These are phyloP conservation scores for Hemisphaericaspora nanyangensis DNA, from an alignment of 805 yeast genomes.

Conservation along the genomic window DNA sequence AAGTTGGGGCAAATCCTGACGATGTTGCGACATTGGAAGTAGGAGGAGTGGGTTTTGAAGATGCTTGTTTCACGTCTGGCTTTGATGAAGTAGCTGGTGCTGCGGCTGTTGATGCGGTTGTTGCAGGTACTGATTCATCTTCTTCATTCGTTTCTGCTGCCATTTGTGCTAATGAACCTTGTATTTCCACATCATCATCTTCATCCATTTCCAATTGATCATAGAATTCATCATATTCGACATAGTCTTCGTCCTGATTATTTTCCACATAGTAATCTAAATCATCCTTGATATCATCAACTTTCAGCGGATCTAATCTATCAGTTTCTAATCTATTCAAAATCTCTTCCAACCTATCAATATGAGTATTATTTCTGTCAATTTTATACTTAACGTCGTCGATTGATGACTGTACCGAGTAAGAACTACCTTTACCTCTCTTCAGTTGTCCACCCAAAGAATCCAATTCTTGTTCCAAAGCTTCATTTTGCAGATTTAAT, in stretches of 20 bases:
- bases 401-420: conserved; percentile 45
- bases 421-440: conserved; percentile 47
- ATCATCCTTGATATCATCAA: conserved; percentile 80
- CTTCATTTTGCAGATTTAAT: conserved; percentile 75
- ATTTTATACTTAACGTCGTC: conserved; percentile 59
- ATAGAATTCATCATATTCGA: conserved; percentile 90
- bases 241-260: conserved; percentile 87
- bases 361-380: conserved; percentile 78
- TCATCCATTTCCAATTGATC: conserved; percentile 77
- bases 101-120: conserved; percentile 7
- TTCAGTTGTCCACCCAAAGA: conserved; percentile 32
- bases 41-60: conserved; percentile 11
- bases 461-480: conserved; percentile 63
- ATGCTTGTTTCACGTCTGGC: conserved; percentile 10
- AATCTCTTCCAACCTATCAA: conserved; percentile 71
- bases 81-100: conserved; percentile 10
- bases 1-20: conserved; percentile 1
- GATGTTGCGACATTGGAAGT: conserved; percentile 1
- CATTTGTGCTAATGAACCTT: conserved; percentile 18
- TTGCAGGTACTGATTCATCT: conserved; percentile 8
- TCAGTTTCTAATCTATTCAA: conserved; percentile 77
- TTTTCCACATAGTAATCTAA: conserved; percentile 90
- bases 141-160: conserved; percentile 16
- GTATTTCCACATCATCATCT: conserved; percentile 20
- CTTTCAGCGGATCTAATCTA: conserved; percentile 69